phyloP scores from a whole-genome alignment of 1,284 basidiomycete species.

The Lentinula novae-zelandiae region DNA sequence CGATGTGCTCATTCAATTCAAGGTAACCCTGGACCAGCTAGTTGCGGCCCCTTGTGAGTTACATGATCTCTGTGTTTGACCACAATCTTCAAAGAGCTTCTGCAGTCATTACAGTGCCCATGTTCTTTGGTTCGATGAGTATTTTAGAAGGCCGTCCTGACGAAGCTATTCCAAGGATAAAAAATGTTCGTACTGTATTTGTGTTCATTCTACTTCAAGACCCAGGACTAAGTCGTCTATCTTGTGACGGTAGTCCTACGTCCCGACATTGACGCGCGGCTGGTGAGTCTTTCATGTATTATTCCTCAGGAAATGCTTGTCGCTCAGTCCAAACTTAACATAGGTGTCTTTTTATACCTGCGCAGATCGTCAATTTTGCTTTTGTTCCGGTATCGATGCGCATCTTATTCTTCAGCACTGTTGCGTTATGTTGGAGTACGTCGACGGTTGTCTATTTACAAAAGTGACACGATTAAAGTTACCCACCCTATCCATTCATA shows the following conservation, averaged over 20 bases:
- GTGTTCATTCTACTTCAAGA: neutral
- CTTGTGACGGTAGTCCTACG: conserved; percentile 49
- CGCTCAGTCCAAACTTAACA: neutral
- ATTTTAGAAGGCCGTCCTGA: conserved; percentile 65
- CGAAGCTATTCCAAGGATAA: conserved; percentile 53
- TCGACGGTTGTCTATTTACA: conserved; percentile 16
- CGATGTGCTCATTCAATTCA: conserved; percentile 12
- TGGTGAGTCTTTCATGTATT: conserved; percentile 43
- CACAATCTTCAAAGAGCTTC: neutral
- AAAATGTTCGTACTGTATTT: conserved; percentile 37
- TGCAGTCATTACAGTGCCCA: conserved; percentile 52
- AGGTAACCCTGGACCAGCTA: conserved; percentile 76
- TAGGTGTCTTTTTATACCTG: conserved; percentile 76
- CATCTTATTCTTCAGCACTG: conserved; percentile 71
- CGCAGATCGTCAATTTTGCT: conserved; percentile 80
- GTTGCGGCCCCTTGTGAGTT: conserved; percentile 62
- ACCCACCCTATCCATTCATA: neutral
- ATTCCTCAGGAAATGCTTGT: too few species aligned
- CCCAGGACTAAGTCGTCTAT: neutral
- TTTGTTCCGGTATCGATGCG: conserved; percentile 77
- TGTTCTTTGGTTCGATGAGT: conserved; percentile 75
- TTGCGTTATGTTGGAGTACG: conserved; percentile 85
- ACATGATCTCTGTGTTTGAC: neutral
- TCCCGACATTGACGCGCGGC: conserved; percentile 67
- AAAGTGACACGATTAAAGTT: neutral